A percentile compares a stretch with the other conserved stretches of the same genome.
These are phyloP conservation scores for Podila horticola DNA, from an alignment of 192 early-diverging fungal species.

Conservation along the genomic window DNA sequence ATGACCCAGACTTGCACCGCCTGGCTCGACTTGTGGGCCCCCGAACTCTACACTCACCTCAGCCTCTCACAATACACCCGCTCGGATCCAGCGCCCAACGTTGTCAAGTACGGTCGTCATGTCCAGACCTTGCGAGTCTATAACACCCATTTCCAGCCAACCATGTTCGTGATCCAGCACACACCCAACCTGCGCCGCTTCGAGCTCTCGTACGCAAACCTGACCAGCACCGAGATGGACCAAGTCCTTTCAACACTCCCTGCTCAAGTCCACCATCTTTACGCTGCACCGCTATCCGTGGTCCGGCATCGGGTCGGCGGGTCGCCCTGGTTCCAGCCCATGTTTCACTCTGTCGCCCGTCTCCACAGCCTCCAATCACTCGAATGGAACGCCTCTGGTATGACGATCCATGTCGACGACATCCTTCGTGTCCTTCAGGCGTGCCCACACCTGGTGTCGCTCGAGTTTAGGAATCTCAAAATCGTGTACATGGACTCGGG, in stretches of 20 bases:
- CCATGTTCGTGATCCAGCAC: not conserved
- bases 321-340: not conserved
- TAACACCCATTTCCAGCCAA: not conserved
- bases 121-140: not conserved
- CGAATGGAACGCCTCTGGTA: not conserved
- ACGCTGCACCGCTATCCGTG: not conserved
- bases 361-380: not conserved
- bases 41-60: not conserved
- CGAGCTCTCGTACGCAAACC: not conserved
- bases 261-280: not conserved
- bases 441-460: not conserved
- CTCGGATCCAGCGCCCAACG: not conserved
- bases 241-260: not conserved
- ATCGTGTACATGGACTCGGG: not conserved
- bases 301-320: not conserved
- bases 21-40: not conserved
- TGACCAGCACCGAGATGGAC: not conserved
- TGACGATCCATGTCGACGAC: conserved; percentile 1
- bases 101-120: not conserved
- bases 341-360: not conserved
- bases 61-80: not conserved
- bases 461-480: not conserved
- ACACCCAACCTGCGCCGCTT: not conserved
- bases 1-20: not conserved
- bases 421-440: not conserved